Conservation (phyloP, 257 asterid species). For the Cruciata laevipes region DNA sequence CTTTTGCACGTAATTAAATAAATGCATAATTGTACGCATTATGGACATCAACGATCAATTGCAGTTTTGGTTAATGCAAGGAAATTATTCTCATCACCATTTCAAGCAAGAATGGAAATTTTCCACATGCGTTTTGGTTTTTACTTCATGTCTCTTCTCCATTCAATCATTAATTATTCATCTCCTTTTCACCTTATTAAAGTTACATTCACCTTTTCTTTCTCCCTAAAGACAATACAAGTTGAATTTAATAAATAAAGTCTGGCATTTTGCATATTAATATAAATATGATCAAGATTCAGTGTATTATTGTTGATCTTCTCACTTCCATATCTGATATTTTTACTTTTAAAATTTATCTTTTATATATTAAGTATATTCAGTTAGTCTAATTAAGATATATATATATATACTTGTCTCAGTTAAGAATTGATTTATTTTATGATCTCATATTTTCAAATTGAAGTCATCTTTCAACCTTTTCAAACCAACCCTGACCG, state of each 20-base stretch:
- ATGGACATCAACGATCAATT: neutral
- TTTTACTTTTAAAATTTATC: too few species aligned
- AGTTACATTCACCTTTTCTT: neutral
- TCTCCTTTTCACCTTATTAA: neutral
- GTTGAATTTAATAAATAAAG: too few species aligned
- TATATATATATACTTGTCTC: too few species aligned
- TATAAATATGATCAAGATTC: too few species aligned
- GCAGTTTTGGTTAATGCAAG: neutral
- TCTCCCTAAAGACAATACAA: neutral
- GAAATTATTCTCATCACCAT: constrained; percentile 1
- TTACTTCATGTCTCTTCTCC: neutral
- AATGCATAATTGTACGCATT: neutral
- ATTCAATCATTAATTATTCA: neutral
- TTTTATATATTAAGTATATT: too few species aligned
- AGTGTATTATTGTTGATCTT: too few species aligned
- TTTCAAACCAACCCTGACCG: constrained; percentile 1
- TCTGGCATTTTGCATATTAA: too few species aligned
- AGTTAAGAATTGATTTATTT: too few species aligned
- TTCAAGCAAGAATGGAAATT: neutral
- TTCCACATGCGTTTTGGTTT: constrained; percentile 4
- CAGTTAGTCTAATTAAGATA: too few species aligned
- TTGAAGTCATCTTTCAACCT: neutral
- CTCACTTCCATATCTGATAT: too few species aligned
- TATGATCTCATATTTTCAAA: neutral
- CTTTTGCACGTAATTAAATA: neutral